Evolutionary conservation across 2,329 filamentous ascomycete genomes (phyloP), one percentile per base, ranked within the genome.

Genomic region (Niveomyces coronatus): DNA sequence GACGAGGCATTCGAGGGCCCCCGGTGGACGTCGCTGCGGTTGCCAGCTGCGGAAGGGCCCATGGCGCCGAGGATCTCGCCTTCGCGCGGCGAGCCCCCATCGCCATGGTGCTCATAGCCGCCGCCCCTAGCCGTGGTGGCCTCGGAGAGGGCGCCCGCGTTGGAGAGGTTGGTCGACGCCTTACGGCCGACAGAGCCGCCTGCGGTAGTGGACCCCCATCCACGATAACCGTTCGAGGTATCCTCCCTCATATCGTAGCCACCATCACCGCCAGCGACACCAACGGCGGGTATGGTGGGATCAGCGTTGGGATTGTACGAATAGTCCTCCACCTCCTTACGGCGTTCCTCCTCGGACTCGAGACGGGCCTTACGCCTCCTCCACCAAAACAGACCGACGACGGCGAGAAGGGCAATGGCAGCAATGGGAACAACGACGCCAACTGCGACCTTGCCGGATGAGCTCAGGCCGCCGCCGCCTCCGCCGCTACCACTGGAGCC

Each of bases 261-360:
- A 37, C 71, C 71, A 38, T 72, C 75, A 5, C 52, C 53, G 3
- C 18, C 33, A 7, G 32, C 35, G 27, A 59, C 55, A 10, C 61
- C 67, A 10, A 73, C 57, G 9, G 64, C 64, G 6, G 64, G 73
- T 10, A 94, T 68, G 1, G 83, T 86, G 1, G 88, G 86, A 55
- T 95, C 88, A 43, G 87, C 81, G 61, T 96, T 96, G n/a, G 91
- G 91, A 58, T 96, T 96, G 68, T 88, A 96, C 22, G 84, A 82
- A 57, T 96, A 96, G 55, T 96, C 91, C 58, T 96, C 89, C 9
- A 95, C 87, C 61, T 98, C 91, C 64, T 95, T 95, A 46, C 88
- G 77, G 35, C 91, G 77, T 51, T 88, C 78, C 56, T 95, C 91
- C 54, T 91, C 86, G 11, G 82, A 83, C 45, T 78, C 76, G 67